phyloP scores from a whole-genome alignment of 805 yeast genomes.

The Blastobotrys peoriensis region DNA sequence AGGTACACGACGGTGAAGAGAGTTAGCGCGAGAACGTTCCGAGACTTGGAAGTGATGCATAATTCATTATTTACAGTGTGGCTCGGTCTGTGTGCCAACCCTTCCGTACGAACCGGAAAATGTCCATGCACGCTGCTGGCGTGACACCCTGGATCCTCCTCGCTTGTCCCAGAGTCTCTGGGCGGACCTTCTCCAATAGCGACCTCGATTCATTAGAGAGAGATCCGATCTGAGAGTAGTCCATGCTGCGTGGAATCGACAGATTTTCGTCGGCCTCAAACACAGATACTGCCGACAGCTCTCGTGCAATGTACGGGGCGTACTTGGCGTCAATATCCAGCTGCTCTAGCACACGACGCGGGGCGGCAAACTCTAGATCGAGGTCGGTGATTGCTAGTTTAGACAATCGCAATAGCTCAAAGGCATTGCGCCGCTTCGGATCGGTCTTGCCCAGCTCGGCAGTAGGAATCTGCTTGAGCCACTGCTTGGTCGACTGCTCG shows the following conservation, averaged over 20 bases:
- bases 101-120: conserved; percentile 46
- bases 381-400: conserved; percentile 28
- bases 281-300: conserved; percentile 62
- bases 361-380: conserved; percentile 33
- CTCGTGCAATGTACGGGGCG: conserved; percentile 71
- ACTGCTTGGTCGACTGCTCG: conserved; percentile 48
- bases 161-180: conserved; percentile 91
- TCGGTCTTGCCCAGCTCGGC: conserved; percentile 30
- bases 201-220: conserved; percentile 72
- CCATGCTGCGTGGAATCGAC: conserved; percentile 59
- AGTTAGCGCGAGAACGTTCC: too few species aligned
- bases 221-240: conserved; percentile 53
- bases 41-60: background rate
- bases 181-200: conserved; percentile 67
- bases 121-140: conserved; percentile 82
- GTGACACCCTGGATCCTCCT: conserved; percentile 91
- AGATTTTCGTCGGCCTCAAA: conserved; percentile 79
- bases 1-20: too few species aligned
- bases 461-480: conserved; percentile 39
- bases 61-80: background rate
- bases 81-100: too few species aligned
- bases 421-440: conserved; percentile 51
- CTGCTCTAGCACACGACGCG: conserved; percentile 45
- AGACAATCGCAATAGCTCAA: conserved; percentile 61
- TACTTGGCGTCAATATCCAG: conserved; percentile 77